Evolutionary conservation across 495 filamentous ascomycete genomes (phyloP).

Genomic region (Podospora sp.): DNA sequence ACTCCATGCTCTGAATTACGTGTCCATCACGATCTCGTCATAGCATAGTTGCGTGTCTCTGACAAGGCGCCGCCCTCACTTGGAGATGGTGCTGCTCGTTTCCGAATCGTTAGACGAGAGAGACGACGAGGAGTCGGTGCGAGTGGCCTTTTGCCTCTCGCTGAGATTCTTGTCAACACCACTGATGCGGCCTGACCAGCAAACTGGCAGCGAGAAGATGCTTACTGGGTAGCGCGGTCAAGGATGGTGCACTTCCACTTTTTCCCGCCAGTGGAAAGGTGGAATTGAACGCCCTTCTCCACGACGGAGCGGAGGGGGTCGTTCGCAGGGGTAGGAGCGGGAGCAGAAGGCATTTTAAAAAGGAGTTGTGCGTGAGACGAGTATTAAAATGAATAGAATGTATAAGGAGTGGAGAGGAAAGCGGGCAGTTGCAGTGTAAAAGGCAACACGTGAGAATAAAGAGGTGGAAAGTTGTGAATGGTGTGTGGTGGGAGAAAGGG

Average conservation of each 20-base stretch:
- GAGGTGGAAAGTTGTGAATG: not conserved
- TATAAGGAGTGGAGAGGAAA: not conserved
- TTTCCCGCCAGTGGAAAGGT: constrained; percentile 43
- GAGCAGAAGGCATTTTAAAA: constrained; percentile 21
- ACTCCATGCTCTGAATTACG: constrained; percentile 1
- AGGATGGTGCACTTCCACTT: constrained; percentile 47
- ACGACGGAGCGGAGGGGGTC: constrained; percentile 37
- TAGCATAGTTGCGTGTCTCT: not conserved
- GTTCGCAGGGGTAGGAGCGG: constrained; percentile 21
- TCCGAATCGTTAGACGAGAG: constrained; percentile 33
- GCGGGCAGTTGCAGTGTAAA: not conserved
- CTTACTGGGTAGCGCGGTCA: constrained; percentile 49
- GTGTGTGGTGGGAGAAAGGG: not conserved
- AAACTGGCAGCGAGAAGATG: not conserved
- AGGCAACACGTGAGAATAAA: not conserved
- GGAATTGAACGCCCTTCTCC: constrained; percentile 45
- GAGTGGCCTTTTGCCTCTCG: constrained; percentile 36
- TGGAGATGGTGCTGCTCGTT: constrained; percentile 32
- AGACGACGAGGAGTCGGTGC: constrained; percentile 30
- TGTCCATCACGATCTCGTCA: not conserved
- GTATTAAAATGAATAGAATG: not conserved
- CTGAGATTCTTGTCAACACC: constrained; percentile 26
- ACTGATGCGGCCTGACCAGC: not conserved
- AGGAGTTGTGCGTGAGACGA: constrained; percentile 1
- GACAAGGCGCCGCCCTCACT: constrained; percentile 14